phyloP scores from a whole-genome alignment of 257 asterid species.

The Ophiorrhiza pumila region DNA sequence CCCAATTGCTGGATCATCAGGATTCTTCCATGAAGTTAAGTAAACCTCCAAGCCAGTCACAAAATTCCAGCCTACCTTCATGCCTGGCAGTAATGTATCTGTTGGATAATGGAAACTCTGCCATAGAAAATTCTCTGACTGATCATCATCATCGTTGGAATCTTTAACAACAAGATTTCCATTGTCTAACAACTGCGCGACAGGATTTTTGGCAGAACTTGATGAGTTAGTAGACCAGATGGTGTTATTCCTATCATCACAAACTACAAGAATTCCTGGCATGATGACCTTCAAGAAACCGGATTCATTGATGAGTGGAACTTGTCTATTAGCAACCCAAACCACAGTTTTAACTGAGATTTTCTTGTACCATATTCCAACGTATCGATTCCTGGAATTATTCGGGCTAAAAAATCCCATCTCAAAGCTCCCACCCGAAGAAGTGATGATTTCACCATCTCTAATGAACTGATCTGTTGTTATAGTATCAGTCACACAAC shows the following conservation, averaged over 20 bases:
- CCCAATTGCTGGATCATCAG: slow-evolving; percentile 36
- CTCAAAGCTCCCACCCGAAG: slow-evolving; percentile 32
- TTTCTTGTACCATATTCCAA: slow-evolving; percentile 47
- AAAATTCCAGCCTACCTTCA: slow-evolving; percentile 40
- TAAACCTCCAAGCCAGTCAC: slow-evolving; percentile 21
- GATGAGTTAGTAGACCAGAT: slow-evolving; percentile 44
- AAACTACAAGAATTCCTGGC: slow-evolving; percentile 28
- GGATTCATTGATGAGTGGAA: slow-evolving; percentile 20
- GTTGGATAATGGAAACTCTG: slow-evolving; percentile 47
- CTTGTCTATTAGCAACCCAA: slow-evolving; percentile 36
- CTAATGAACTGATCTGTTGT: not conserved
- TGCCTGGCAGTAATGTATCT: slow-evolving; percentile 39
- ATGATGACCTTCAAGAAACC: slow-evolving; percentile 24
- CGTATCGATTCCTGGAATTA: slow-evolving; percentile 24
- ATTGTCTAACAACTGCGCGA: slow-evolving; percentile 33
- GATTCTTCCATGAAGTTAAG: slow-evolving; percentile 34
- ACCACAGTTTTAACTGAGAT: slow-evolving; percentile 23
- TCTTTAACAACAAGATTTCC: slow-evolving; percentile 46
- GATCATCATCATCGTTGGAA: slow-evolving; percentile 20
- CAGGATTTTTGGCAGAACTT: slow-evolving; percentile 13
- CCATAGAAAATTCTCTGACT: slow-evolving; percentile 30
- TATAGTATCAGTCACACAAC: not conserved
- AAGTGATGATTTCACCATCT: slow-evolving; percentile 35
- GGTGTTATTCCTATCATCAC: slow-evolving; percentile 6
- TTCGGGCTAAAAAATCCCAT: slow-evolving; percentile 45